Evolutionary conservation across 768 basidiomycete species (phyloP).

Genomic region (Kwoniella sp.): DNA sequence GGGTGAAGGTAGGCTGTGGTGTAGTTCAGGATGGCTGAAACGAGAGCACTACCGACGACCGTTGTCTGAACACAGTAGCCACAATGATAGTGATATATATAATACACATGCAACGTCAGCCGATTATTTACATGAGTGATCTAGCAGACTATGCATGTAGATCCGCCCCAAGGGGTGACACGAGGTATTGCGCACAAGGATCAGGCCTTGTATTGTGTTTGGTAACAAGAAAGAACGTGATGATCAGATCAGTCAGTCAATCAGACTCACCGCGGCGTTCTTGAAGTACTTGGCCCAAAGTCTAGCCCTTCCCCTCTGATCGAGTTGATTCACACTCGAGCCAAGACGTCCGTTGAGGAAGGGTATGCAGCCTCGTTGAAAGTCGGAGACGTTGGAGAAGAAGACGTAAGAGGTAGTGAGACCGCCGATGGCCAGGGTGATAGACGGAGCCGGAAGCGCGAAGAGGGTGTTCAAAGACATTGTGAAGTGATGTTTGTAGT

Average conservation of each 20-base stretch:
- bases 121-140: too few species aligned
- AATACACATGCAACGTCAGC: too few species aligned
- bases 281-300: constrained; percentile 15
- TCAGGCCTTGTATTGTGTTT: too few species aligned
- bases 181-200: too few species aligned
- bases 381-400: constrained; percentile 15
- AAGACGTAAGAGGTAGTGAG: constrained; percentile 21
- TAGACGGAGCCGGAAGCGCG: constrained; percentile 16
- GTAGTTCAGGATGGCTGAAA: constrained; percentile 4
- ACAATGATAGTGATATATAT: too few species aligned
- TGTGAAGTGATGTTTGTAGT: background rate
- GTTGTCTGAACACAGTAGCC: background rate
- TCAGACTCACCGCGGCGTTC: constrained; percentile 20
- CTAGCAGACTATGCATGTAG: too few species aligned
- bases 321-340: background rate
- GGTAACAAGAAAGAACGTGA: too few species aligned
- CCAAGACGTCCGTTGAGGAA: constrained; percentile 16
- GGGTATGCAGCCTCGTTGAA: constrained; percentile 15
- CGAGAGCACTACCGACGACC: constrained; percentile 2
- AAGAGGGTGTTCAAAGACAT: constrained; percentile 3
- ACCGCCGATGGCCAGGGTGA: constrained; percentile 22
- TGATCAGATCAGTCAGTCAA: too few species aligned
- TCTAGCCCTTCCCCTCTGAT: constrained; percentile 8
- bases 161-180: too few species aligned
- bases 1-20: constrained; percentile 14